Evolutionary conservation across 257 asterid species (phyloP).

Genomic region (Ajuga chamaepitys): DNA sequence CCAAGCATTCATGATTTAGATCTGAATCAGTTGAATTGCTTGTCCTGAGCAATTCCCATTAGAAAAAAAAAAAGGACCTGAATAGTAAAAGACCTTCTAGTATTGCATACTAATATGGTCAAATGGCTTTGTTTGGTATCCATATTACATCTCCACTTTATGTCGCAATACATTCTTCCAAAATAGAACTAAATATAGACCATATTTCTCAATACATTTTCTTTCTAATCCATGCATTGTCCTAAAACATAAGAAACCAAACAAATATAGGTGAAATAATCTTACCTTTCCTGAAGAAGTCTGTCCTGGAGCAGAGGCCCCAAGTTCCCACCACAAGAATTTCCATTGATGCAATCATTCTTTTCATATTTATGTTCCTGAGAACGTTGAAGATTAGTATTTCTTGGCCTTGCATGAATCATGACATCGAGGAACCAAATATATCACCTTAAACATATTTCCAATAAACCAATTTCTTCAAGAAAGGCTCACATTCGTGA

Average conservation of each 20-base stretch:
- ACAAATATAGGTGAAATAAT: neutral
- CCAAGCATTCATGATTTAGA: neutral
- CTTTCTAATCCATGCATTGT: neutral
- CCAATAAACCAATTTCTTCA: constrained; percentile 5
- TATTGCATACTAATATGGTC: constrained; percentile 3
- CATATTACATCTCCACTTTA: neutral
- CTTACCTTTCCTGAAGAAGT: constrained; percentile 47
- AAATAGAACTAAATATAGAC: neutral
- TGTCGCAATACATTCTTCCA: neutral
- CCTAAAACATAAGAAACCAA: neutral
- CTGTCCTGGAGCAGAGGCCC: constrained; percentile 30
- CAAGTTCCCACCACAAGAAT: constrained; percentile 14
- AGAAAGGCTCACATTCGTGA: neutral
- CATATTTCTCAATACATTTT: neutral
- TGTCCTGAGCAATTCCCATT: neutral
- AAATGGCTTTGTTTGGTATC: constrained; percentile 3
- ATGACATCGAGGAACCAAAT: neutral
- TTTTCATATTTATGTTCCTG: constrained; percentile 27
- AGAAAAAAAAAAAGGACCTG: neutral
- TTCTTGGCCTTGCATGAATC: constrained; percentile 2
- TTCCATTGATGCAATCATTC: constrained; percentile 7
- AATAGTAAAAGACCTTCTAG: neutral
- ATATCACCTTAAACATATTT: neutral
- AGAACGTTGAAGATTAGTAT: constrained; percentile 8
- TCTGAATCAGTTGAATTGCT: neutral